A percentile compares a stretch with the other conserved stretches of the same genome.
These are phyloP conservation scores for Phytopythium delawarense DNA, from an alignment of 352 stramenopile species.

Conservation along the genomic window DNA sequence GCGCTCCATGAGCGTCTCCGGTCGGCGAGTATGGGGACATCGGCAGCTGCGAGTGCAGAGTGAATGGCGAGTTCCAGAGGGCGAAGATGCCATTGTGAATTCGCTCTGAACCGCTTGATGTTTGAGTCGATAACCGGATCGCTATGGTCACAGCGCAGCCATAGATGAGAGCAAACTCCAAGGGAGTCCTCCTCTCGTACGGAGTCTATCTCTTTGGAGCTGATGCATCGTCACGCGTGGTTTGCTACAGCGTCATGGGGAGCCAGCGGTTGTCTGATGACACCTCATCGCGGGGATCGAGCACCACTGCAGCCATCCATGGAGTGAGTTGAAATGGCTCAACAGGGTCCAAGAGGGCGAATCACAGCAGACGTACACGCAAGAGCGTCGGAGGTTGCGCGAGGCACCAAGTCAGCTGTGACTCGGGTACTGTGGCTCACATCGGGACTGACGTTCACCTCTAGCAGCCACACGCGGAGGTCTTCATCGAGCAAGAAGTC, in stretches of 20 bases:
- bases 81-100: neutral
- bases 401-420: conserved; percentile 45
- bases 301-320: conserved; percentile 12
- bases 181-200: neutral
- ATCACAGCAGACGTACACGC: conserved; percentile 25
- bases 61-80: neutral
- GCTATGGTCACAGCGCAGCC: too few relatives aligned
- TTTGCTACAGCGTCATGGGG: neutral
- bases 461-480: conserved; percentile 63
- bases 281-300: conserved; percentile 9
- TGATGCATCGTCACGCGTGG: neutral
- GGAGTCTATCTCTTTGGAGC: too few relatives aligned
- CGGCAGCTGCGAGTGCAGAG: neutral
- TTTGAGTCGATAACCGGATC: too few relatives aligned
- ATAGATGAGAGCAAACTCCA: too few relatives aligned
- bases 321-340: neutral
- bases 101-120: too few relatives aligned
- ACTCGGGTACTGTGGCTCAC: conserved; percentile 73
- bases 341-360: neutral
- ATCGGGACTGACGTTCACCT: conserved; percentile 88
- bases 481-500: conserved; percentile 75
- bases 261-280: conserved; percentile 21
- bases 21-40: neutral
- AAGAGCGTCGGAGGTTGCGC: conserved; percentile 44
- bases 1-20: conserved; percentile 47